A percentile compares a stretch with the other conserved stretches of the same genome.
Evolutionary conservation across 1,284 basidiomycete genomes (phyloP).

Genomic region (Schizopora paradoxa): DNA sequence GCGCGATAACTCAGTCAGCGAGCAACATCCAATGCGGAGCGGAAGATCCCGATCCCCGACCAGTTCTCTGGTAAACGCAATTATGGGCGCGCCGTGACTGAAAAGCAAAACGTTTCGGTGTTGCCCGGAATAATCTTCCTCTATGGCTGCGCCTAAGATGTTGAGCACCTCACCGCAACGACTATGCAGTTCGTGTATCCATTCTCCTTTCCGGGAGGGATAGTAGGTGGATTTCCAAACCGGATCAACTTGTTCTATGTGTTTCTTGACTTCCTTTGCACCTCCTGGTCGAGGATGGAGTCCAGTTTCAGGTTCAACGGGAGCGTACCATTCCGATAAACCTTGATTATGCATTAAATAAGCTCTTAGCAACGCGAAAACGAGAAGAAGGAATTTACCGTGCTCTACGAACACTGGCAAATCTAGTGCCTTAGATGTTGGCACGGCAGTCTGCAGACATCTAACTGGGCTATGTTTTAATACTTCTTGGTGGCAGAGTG

Average conservation of each 20-base stretch:
- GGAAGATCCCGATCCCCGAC: constrained; percentile 45
- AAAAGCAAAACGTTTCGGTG: constrained; percentile 58
- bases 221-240: constrained; percentile 62
- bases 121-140: constrained; percentile 37
- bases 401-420: constrained; percentile 66
- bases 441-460: constrained; percentile 74
- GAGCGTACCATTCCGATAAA: constrained; percentile 81
- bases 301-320: constrained; percentile 58
- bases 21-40: constrained; percentile 65
- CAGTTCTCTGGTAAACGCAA: constrained; percentile 62
- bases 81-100: constrained; percentile 76
- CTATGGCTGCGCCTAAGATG: constrained; percentile 46
- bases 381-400: constrained; percentile 37
- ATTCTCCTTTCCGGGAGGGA: constrained; percentile 69
- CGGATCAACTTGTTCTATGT: constrained; percentile 58
- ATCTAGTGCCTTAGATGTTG: constrained; percentile 53
- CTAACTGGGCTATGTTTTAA: constrained; percentile 47
- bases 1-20: constrained; percentile 48
- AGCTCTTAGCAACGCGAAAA: neutral
- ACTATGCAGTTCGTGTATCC: constrained; percentile 56
- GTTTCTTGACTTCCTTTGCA: constrained; percentile 43
- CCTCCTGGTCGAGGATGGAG: constrained; percentile 65
- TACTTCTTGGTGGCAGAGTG: neutral
- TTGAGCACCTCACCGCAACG: constrained; percentile 50
- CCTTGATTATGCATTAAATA: constrained; percentile 36